Evolutionary conservation across 2,329 filamentous ascomycete genomes (phyloP).

Genomic region (Xylaria sp.): DNA sequence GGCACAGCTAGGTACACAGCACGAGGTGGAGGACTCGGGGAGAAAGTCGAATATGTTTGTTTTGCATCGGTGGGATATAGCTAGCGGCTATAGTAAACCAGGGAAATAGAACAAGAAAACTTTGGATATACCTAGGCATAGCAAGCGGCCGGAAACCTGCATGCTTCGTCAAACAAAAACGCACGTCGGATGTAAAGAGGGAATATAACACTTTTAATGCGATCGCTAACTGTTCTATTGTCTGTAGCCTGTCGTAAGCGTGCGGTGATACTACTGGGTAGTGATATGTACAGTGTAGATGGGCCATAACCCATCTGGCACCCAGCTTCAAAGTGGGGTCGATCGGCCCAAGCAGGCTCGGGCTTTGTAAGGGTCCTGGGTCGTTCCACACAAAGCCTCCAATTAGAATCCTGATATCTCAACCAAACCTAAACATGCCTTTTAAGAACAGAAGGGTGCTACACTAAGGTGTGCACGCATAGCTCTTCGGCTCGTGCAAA

Average conservation of each 20-base stretch:
- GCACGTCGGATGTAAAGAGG: not conserved
- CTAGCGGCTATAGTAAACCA: not conserved
- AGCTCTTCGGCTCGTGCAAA: not conserved
- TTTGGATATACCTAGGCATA: not conserved
- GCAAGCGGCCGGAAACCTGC: not conserved
- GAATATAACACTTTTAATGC: conserved; percentile 9
- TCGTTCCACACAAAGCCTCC: conserved; percentile 20
- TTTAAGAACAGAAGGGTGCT: not conserved
- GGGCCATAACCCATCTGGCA: not conserved
- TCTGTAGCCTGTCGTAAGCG: not conserved
- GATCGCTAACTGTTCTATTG: not conserved
- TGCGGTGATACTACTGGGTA: too few species aligned
- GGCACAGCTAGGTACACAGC: not conserved
- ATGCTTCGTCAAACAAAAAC: not conserved
- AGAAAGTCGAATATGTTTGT: too few species aligned
- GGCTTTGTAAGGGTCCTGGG: conserved; percentile 16
- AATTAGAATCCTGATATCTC: conserved; percentile 22
- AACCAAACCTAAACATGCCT: conserved; percentile 6
- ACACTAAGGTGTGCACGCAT: conserved; percentile 5
- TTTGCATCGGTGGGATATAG: too few species aligned
- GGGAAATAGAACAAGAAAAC: not conserved
- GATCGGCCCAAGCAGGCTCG: conserved; percentile 16
- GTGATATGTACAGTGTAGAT: not conserved
- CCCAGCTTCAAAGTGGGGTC: conserved; percentile 11
- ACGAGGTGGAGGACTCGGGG: not conserved